Conservation (phyloP, 2,329 filamentous ascomycete species). For the Phialocephala subalpina region DNA sequence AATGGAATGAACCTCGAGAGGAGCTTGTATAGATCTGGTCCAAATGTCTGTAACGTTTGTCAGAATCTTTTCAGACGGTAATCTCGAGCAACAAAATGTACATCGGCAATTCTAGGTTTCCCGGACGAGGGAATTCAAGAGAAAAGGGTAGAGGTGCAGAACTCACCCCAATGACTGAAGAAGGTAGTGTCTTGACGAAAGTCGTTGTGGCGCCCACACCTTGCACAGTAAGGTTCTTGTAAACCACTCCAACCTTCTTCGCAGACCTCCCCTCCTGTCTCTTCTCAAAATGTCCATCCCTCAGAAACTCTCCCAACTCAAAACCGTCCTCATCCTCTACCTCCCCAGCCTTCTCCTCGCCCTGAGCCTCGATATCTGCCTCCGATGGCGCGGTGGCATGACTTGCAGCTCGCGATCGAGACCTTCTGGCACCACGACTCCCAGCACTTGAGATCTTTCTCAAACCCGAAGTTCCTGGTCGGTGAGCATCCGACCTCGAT, state of each 20-base stretch:
- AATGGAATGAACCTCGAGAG: constrained; percentile 48
- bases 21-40: constrained; percentile 77
- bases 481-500: constrained; percentile 23
- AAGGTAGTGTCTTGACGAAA: constrained; percentile 76
- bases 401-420: constrained; percentile 30
- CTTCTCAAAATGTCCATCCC: constrained; percentile 79
- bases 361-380: constrained; percentile 36
- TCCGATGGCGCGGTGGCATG: constrained; percentile 28
- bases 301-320: constrained; percentile 74
- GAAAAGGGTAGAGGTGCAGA: background rate
- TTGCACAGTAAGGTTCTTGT: constrained; percentile 78
- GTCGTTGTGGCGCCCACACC: constrained; percentile 71
- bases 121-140: background rate
- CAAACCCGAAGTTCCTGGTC: constrained; percentile 20
- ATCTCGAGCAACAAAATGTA: background rate
- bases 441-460: constrained; percentile 23
- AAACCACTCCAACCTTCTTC: constrained; percentile 82
- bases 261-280: constrained; percentile 70
- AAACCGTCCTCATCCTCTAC: constrained; percentile 66
- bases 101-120: background rate
- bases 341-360: constrained; percentile 36
- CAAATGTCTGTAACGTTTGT: constrained; percentile 64
- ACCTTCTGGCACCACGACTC: constrained; percentile 25
- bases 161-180: constrained; percentile 69
- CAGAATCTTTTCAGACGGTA: background rate